Conservation (phyloP, 2,329 filamentous ascomycete genomes). For the Periconia macrospinosa region DNA sequence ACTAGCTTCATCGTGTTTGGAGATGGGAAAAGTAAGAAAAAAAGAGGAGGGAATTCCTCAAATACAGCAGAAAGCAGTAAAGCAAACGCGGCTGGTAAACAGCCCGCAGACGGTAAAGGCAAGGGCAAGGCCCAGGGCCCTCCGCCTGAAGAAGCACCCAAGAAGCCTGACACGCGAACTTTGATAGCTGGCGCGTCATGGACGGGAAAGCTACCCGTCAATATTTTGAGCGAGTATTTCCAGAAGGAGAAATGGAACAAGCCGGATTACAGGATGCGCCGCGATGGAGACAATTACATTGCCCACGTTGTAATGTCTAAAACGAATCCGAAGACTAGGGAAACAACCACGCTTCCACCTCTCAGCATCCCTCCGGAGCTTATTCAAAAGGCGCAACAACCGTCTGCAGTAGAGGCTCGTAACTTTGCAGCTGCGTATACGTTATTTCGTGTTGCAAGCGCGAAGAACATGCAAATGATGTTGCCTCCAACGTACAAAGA, state of each 20-base stretch:
- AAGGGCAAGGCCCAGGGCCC: conserved; percentile 22
- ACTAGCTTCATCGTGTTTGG: conserved; percentile 54
- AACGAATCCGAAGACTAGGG: conserved; percentile 79
- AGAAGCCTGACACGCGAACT: conserved; percentile 67
- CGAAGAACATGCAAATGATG: conserved; percentile 94
- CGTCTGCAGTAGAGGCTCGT: conserved; percentile 83
- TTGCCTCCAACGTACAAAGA: conserved; percentile 87
- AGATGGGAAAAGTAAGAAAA: conserved; percentile 48
- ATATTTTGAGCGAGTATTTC: conserved; percentile 89
- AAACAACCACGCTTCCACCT: conserved; percentile 73
- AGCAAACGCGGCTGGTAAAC: conserved; percentile 19
- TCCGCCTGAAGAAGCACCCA: conserved; percentile 47
- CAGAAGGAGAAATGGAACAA: conserved; percentile 95
- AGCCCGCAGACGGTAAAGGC: conserved; percentile 30
- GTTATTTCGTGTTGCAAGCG: conserved; percentile 88
- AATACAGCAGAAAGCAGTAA: conserved; percentile 28
- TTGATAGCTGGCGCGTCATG: conserved; percentile 93
- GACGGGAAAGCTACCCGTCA: conserved; percentile 96
- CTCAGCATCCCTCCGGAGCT: conserved; percentile 79
- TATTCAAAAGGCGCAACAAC: conserved; percentile 73
- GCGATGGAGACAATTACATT: conserved; percentile 75
- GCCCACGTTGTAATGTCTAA: conserved; percentile 77
- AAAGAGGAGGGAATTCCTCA: conserved; percentile 33
- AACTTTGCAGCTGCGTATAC: conserved; percentile 93
- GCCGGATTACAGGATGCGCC: conserved; percentile 84